A percentile compares a stretch with the other conserved stretches of the same genome.
These are phyloP conservation scores for Holtermanniella nyarrowii DNA, from an alignment of 768 basidiomycete species.

Conservation along the genomic window DNA sequence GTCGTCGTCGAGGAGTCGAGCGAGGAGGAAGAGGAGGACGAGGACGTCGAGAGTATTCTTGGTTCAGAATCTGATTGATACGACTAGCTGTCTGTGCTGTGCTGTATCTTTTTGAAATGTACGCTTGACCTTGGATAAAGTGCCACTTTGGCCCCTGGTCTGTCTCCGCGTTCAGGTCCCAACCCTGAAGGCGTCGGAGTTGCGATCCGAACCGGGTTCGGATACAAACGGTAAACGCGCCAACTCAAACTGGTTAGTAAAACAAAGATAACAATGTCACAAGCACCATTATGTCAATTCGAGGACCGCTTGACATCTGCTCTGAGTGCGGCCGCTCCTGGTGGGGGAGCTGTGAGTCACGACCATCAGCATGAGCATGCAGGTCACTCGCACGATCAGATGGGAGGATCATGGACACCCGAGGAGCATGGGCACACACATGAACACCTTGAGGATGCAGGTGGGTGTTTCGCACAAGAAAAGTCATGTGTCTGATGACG, in stretches of 20 bases:
- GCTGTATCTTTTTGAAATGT: too few species aligned
- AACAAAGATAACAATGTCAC: too few species aligned
- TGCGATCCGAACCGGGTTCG: too few species aligned
- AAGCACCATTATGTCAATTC: constrained; percentile 37
- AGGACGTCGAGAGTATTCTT: constrained; percentile 22
- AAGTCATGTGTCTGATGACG: neutral
- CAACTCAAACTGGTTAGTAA: too few species aligned
- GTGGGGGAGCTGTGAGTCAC: constrained; percentile 28
- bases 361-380: constrained; percentile 16
- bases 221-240: too few species aligned
- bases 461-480: constrained; percentile 42
- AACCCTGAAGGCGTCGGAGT: too few species aligned
- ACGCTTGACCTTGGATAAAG: too few species aligned
- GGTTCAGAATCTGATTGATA: neutral
- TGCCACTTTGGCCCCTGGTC: too few species aligned
- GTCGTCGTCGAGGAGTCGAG: constrained; percentile 7
- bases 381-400: constrained; percentile 50
- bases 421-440: constrained; percentile 91
- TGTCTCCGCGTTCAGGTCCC: too few species aligned
- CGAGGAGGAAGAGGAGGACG: constrained; percentile 16
- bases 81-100: too few species aligned
- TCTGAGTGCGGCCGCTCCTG: constrained; percentile 34
- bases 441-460: constrained; percentile 81
- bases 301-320: constrained; percentile 33
- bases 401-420: constrained; percentile 37